Conservation (phyloP, 208 protist genomes). For the Dictyostelium gargantuum region DNA sequence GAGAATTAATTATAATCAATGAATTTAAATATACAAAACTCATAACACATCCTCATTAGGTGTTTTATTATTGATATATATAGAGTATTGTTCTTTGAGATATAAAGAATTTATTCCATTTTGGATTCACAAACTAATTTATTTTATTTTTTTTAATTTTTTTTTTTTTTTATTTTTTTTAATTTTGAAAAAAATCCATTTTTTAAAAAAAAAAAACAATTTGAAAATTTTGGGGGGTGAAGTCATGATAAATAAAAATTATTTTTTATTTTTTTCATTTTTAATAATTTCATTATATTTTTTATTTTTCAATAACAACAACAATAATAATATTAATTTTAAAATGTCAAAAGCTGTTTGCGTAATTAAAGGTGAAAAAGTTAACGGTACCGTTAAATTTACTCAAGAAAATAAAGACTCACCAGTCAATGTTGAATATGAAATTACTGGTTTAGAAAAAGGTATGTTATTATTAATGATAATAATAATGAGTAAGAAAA, state of each 20-base stretch:
- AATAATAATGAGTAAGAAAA: not conserved
- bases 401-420: not conserved
- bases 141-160: not conserved
- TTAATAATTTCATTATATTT: not conserved
- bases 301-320: not conserved
- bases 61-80: too few relatives aligned
- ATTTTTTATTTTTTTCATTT: not conserved
- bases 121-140: too few relatives aligned
- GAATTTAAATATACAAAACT: too few relatives aligned
- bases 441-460: slow-evolving; percentile 20
- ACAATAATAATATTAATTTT: not conserved
- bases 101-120: slow-evolving; percentile 75
- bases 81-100: not conserved
- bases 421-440: slow-evolving; percentile 13
- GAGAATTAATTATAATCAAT: too few relatives aligned
- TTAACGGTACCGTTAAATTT: slow-evolving; percentile 20
- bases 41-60: too few relatives aligned
- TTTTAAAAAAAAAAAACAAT: not conserved
- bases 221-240: too few relatives aligned
- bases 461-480: not conserved
- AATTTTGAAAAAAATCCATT: not conserved
- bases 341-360: slow-evolving; percentile 53
- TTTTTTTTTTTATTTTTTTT: not conserved
- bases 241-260: not conserved
- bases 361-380: slow-evolving; percentile 50